Conservation (phyloP, 108 stramenopile species). For the Bacterosira constricta region DNA sequence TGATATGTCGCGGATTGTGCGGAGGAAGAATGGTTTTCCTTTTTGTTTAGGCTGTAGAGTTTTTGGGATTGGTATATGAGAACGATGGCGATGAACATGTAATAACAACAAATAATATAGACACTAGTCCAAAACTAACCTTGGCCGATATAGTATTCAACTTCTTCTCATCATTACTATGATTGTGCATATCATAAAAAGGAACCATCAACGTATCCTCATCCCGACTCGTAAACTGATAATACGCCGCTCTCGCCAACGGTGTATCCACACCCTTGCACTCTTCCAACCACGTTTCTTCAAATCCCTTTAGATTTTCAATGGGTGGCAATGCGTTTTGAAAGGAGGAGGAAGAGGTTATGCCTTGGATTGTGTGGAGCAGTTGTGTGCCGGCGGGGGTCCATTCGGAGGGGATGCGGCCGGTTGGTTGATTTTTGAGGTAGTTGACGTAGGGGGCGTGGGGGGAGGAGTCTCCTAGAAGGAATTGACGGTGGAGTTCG, state of each 20-base stretch:
- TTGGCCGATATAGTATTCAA: slow-evolving; percentile 33
- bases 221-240: slow-evolving; percentile 46
- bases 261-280: slow-evolving; percentile 41
- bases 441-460: slow-evolving; percentile 77
- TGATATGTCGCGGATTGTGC: slow-evolving; percentile 20
- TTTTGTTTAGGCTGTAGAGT: slow-evolving; percentile 5
- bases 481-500: slow-evolving; percentile 38
- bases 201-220: slow-evolving; percentile 52
- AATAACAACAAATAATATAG: too few species aligned
- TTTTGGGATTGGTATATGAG: too few species aligned
- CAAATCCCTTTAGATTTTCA: slow-evolving; percentile 6
- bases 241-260: slow-evolving; percentile 42
- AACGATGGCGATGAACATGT: too few species aligned
- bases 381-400: slow-evolving; percentile 47
- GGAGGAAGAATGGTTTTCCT: slow-evolving; percentile 30
- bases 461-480: slow-evolving; percentile 53
- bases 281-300: slow-evolving; percentile 37
- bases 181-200: slow-evolving; percentile 52
- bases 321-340: slow-evolving; percentile 35
- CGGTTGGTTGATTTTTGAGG: slow-evolving; percentile 51
- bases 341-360: background rate
- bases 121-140: too few species aligned
- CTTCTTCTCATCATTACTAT: slow-evolving; percentile 45
- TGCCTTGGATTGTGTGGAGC: slow-evolving; percentile 33
- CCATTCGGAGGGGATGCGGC: slow-evolving; percentile 56